Evolutionary conservation across 163 green algal genomes (phyloP).

Genomic region (Scenedesmus sp.): DNA sequence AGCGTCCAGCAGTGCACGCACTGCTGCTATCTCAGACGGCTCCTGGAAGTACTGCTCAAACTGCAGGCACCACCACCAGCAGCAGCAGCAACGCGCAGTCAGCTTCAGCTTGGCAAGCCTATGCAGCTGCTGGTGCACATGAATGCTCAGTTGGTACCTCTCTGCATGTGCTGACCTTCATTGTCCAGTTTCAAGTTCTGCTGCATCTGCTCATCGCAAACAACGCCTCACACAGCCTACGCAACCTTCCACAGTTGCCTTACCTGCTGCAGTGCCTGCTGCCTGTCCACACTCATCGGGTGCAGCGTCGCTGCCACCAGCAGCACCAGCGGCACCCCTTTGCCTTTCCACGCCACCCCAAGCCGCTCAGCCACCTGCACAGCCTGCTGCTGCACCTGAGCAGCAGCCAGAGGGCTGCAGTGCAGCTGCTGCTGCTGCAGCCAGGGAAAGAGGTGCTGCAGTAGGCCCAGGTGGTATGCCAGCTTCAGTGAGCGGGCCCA

Average conservation of each 20-base stretch:
- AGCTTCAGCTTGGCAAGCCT: not conserved
- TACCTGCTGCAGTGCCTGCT: not conserved
- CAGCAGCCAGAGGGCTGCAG: not conserved
- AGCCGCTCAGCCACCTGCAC: constrained; percentile 29
- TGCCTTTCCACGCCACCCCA: not conserved
- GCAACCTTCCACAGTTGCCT: no score
- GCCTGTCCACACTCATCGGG: not conserved
- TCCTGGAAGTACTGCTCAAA: constrained; percentile 22
- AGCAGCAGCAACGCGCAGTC: not conserved
- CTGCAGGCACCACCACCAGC: not conserved
- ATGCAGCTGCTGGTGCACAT: not conserved
- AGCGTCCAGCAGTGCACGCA: constrained; percentile 1
- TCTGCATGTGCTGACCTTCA: not conserved
- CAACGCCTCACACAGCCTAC: not conserved
- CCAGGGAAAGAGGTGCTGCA: constrained; percentile 66
- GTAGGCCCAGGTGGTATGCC: constrained; percentile 71
- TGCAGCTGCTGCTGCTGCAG: constrained; percentile 35
- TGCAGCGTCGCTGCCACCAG: constrained; percentile 30
- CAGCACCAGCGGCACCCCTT: constrained; percentile 9
- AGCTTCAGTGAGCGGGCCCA: constrained; percentile 49
- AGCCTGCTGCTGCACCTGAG: constrained; percentile 6
- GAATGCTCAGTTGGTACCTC: not conserved
- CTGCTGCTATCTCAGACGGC: not conserved
- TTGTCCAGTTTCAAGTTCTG: not conserved
- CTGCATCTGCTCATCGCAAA: not conserved